Percentiles rank a stretch among this genome's conserved stretches.
These are phyloP conservation scores for Codiaeum variegatum DNA, from an alignment of 441 rosid genomes.

Conservation along the genomic window DNA sequence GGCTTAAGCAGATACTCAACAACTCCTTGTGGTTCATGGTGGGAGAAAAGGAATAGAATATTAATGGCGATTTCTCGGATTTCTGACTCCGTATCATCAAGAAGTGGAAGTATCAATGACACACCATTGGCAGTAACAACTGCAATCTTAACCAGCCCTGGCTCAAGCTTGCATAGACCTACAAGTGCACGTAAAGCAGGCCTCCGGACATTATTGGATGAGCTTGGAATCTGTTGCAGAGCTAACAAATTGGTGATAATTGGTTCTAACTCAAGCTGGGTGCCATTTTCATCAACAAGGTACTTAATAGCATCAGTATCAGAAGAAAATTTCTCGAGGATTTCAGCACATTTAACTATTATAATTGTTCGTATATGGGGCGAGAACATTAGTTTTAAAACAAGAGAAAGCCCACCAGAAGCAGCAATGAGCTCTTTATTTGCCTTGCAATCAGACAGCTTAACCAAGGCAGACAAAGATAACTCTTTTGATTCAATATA, in stretches of 20 bases:
- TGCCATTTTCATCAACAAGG: slow-evolving; percentile 45
- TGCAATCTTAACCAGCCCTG: slow-evolving; percentile 52
- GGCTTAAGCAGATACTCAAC: slow-evolving; percentile 61
- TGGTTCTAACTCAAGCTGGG: slow-evolving; percentile 41
- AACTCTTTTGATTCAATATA: slow-evolving; percentile 44
- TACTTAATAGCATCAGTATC: slow-evolving; percentile 44
- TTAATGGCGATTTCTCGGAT: slow-evolving; percentile 52
- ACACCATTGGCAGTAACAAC: slow-evolving; percentile 47
- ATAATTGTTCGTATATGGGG: slow-evolving; percentile 31
- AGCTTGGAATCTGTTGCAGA: slow-evolving; percentile 33
- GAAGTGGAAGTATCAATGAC: slow-evolving; percentile 49
- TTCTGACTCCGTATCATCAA: slow-evolving; percentile 47
- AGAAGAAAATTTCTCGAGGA: slow-evolving; percentile 44
- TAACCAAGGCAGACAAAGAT: slow-evolving; percentile 45
- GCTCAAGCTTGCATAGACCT: slow-evolving; percentile 46
- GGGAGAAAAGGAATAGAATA: slow-evolving; percentile 59
- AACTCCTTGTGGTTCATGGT: slow-evolving; percentile 49
- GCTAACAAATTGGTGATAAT: slow-evolving; percentile 43
- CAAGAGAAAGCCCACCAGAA: slow-evolving; percentile 48
- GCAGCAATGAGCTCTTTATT: slow-evolving; percentile 51
- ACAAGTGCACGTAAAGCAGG: slow-evolving; percentile 49
- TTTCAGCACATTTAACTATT: slow-evolving; percentile 45
- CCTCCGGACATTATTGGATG: slow-evolving; percentile 35
- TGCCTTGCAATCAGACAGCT: slow-evolving; percentile 37
- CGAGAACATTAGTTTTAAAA: slow-evolving; percentile 38